A percentile compares a stretch with the other conserved stretches of the same genome.
phyloP scores from a whole-genome alignment of 2,329 filamentous ascomycete genomes.

The Aspergillus sp. region DNA sequence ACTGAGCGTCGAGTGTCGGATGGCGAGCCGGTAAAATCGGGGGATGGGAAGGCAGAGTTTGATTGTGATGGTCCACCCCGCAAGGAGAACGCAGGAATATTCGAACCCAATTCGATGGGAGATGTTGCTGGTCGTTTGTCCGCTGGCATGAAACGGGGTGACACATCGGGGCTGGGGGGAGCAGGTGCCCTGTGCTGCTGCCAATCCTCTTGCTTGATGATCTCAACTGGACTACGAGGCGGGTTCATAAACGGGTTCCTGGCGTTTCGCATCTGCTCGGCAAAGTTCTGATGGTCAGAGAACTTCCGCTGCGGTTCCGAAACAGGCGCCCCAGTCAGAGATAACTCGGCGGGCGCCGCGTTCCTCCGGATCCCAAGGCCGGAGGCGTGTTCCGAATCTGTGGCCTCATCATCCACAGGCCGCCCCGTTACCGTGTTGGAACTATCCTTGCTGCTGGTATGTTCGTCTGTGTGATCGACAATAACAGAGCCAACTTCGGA shows the following conservation, averaged over 20 bases:
- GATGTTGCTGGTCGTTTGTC: slow-evolving; percentile 37
- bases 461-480: slow-evolving; percentile 10
- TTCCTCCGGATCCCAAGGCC: slow-evolving; percentile 24
- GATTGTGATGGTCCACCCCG: slow-evolving; percentile 29
- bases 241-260: slow-evolving; percentile 15
- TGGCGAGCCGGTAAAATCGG: slow-evolving; percentile 33
- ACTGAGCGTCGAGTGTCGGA: slow-evolving; percentile 37
- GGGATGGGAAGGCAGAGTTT: slow-evolving; percentile 40
- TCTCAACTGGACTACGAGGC: slow-evolving; percentile 22
- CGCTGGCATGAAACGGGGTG: slow-evolving; percentile 27
- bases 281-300: slow-evolving; percentile 1
- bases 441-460: slow-evolving; percentile 17
- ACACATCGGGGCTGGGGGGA: slow-evolving; percentile 28
- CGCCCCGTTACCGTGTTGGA: slow-evolving; percentile 20
- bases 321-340: neutral
- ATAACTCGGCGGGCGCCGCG: neutral
- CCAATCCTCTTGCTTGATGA: slow-evolving; percentile 24
- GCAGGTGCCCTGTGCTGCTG: slow-evolving; percentile 10
- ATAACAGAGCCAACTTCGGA: slow-evolving; percentile 3
- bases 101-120: slow-evolving; percentile 32
- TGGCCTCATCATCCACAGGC: slow-evolving; percentile 5
- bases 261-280: slow-evolving; percentile 10
- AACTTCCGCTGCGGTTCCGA: neutral
- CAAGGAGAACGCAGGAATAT: slow-evolving; percentile 33
- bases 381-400: slow-evolving; percentile 6